A percentile compares a stretch with the other conserved stretches of the same genome.
Evolutionary conservation across 1,284 basidiomycete genomes (phyloP).

Genomic region (Cutaneotrichosporon sp.): DNA sequence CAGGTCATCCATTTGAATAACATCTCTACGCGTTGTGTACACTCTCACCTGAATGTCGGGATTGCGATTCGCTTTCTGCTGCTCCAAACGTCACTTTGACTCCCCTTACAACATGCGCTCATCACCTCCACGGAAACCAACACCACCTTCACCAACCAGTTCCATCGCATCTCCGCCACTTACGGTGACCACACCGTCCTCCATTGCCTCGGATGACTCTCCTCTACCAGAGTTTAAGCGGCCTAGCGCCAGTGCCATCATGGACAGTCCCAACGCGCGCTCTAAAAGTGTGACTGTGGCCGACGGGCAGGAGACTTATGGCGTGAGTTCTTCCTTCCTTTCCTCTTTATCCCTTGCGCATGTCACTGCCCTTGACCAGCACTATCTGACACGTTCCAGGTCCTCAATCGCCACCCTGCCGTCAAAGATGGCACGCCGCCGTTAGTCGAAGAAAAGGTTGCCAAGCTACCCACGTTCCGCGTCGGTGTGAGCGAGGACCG

Average conservation of each 20-base stretch:
- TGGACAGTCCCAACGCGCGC: constrained; percentile 62
- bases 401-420: constrained; percentile 52
- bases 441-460: constrained; percentile 3
- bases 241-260: constrained; percentile 33
- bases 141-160: not conserved
- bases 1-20: not conserved
- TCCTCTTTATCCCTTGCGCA: not conserved
- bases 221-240: constrained; percentile 24
- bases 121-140: not conserved
- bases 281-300: constrained; percentile 72
- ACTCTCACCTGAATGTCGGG: not conserved
- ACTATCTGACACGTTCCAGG: constrained; percentile 30
- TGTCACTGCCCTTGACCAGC: not conserved
- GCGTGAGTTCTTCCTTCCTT: constrained; percentile 58
- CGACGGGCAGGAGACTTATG: constrained; percentile 68
- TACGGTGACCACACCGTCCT: constrained; percentile 19
- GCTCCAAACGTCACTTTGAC: not conserved
- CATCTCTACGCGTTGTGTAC: not conserved
- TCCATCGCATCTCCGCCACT: constrained; percentile 6
- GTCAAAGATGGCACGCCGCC: not conserved
- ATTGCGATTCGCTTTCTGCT: not conserved
- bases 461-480: constrained; percentile 60
- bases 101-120: constrained; percentile 5
- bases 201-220: constrained; percentile 20
- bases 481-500: constrained; percentile 86